Conservation (phyloP, 2,329 filamentous ascomycete species). For the Domatiomyces catenatus region DNA sequence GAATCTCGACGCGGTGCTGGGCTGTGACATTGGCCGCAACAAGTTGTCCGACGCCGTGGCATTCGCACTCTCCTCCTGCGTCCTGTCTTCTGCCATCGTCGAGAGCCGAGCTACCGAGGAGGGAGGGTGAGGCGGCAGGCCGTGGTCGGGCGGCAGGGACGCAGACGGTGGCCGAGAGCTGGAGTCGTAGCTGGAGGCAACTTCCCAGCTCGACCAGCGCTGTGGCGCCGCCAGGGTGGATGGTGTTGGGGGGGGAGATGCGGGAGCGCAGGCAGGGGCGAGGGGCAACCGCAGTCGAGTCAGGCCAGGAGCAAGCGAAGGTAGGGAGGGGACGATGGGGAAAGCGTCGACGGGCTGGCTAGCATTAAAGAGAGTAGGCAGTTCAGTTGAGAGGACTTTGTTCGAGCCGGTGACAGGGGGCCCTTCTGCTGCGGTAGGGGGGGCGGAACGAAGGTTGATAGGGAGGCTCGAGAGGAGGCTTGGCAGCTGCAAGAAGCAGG, state of each 20-base stretch:
- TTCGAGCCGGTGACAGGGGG: not conserved
- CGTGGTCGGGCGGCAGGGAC: not conserved
- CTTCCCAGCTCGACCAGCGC: constrained; percentile 16
- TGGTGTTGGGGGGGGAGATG: constrained; percentile 4
- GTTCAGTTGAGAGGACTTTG: constrained; percentile 5
- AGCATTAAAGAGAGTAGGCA: constrained; percentile 1
- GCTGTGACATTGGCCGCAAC: constrained; percentile 14
- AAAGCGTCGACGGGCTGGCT: not conserved
- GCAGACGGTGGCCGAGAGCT: constrained; percentile 8
- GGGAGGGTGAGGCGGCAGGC: not conserved
- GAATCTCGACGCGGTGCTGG: constrained; percentile 16
- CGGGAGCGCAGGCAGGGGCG: constrained; percentile 1
- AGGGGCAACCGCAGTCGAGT: constrained; percentile 1
- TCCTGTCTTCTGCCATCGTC: constrained; percentile 3
- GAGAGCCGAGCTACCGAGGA: not conserved
- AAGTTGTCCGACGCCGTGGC: constrained; percentile 10
- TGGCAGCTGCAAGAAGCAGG: constrained; percentile 1
- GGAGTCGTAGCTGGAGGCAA: constrained; percentile 14
- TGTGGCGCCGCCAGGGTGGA: constrained; percentile 11
- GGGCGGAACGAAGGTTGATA: constrained; percentile 3
- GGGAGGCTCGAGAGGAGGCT: not conserved
- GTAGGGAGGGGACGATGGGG: not conserved
- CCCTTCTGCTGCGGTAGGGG: not conserved
- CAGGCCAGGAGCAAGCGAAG: not conserved
- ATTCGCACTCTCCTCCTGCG: constrained; percentile 14